Base-by-base conservation (phyloP, 768 basidiomycete genomes). In the Lactarius psammicola region DNA sequence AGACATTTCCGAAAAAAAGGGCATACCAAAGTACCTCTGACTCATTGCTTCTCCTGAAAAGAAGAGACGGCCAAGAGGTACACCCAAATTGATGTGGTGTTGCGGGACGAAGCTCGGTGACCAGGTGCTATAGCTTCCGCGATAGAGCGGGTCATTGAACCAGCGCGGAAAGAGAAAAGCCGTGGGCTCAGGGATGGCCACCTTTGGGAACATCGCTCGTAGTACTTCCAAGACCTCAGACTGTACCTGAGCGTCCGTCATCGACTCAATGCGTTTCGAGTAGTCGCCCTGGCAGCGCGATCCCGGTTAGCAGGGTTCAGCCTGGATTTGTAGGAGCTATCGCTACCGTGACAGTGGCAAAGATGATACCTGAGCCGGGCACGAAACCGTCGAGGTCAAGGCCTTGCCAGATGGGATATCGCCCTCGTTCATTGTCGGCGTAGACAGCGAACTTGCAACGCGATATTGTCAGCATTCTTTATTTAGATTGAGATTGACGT, bases 51-150 rank as follows among this genome's bases (percentile, higher is more conserved):
- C 86, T 4, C 85, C 86, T 0, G 86, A 80, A 68, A 87, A 87
- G 78, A 81, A 87, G 9, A 87, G 76, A 3, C 78, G 75, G 9
- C 75, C 76, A 11, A 87, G 75, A 31, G 82, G 82, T 1, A 83
- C 82, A 61, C 82, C 78, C 58, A 87, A 69, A 69, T 87, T 85
- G 31, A 80, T 75, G 17, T 82, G 78, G 59, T 86, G 84, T 80
- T 84, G 36, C 38, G 61, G 9, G 40, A 80, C 74, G 68, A 85
- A 87, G 2, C 82, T 79, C 2, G 87, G 74, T 0, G 85, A 85
- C 86, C 86, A 87, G 67, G 87, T 88, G 26, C 83, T 84, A 69
- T 85, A 89, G 9, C 85, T 84, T 9, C 84, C 84, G n/a, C 84
- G 79, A 72, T 77, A 83, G 38, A 82, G 73, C 3, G 81, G 79